Evolutionary conservation across 2,329 filamentous ascomycete species (phyloP).

Genomic region (Sphaerostilbella broomeana): DNA sequence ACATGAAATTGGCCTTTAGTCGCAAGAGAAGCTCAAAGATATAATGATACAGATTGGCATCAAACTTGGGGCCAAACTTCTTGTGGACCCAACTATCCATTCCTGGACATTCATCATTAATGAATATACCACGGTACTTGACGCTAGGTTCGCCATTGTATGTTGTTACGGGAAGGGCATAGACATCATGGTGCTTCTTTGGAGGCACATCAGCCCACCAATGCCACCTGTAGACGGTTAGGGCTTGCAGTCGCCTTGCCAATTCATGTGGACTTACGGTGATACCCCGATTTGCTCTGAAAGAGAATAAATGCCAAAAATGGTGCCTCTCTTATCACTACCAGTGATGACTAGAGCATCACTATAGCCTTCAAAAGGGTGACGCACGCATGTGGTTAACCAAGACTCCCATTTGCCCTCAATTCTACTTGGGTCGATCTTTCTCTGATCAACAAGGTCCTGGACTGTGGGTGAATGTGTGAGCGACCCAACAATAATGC

Average conservation of each 20-base stretch:
- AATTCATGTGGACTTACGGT: conserved; percentile 26
- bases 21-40: conserved; percentile 59
- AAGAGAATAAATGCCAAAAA: conserved; percentile 54
- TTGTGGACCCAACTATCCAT: conserved; percentile 51
- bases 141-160: conserved; percentile 44
- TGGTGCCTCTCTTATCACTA: conserved; percentile 52
- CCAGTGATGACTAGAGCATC: conserved; percentile 50
- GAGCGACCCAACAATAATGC: conserved; percentile 20
- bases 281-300: conserved; percentile 57
- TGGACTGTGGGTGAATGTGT: conserved; percentile 18
- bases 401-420: conserved; percentile 51
- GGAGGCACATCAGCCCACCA: conserved; percentile 54
- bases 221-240: conserved; percentile 37
- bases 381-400: conserved; percentile 39
- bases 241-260: background rate
- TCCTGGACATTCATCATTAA: conserved; percentile 45
- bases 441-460: conserved; percentile 14
- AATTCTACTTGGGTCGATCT: conserved; percentile 19
- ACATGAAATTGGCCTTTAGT: conserved; percentile 56
- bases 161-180: conserved; percentile 33
- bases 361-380: conserved; percentile 35
- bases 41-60: conserved; percentile 51
- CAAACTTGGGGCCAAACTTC: conserved; percentile 41
- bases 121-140: conserved; percentile 55
- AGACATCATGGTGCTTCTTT: conserved; percentile 40